Evolutionary conservation across 176 grass and related monocot genomes (phyloP).

Genomic region (Rhynchospora pubera): DNA sequence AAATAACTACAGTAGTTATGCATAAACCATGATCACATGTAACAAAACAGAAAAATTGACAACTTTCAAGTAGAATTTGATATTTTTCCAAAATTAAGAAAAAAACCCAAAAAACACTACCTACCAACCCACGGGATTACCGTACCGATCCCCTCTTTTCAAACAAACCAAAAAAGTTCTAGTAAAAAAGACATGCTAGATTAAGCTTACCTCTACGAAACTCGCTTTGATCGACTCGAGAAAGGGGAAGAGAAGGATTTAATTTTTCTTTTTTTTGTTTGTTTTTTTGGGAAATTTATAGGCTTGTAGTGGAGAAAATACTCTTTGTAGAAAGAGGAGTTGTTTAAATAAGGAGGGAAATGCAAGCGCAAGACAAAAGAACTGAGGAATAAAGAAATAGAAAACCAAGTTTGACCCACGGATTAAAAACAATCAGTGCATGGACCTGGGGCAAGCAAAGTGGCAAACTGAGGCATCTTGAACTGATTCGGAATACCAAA

Average conservation of each 20-base stretch:
- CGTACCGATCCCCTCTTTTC: neutral
- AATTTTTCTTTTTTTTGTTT: neutral
- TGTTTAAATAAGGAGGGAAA: conserved; percentile 19
- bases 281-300: neutral
- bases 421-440: neutral
- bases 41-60: neutral
- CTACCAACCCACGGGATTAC: neutral
- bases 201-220: conserved; percentile 9
- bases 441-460: neutral
- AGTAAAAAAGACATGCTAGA: neutral
- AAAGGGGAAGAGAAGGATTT: neutral
- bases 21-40: neutral
- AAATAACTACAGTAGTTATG: neutral
- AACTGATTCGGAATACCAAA: too few relatives aligned
- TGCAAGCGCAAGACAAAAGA: neutral
- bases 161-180: neutral
- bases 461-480: too few relatives aligned
- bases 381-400: neutral
- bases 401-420: conserved; percentile 9
- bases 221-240: conserved; percentile 7
- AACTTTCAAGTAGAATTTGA: neutral
- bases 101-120: neutral
- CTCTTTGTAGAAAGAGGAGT: neutral
- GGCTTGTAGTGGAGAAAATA: neutral
- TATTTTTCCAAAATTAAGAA: neutral